These are phyloP conservation scores for Leccinum boreale DNA, from an alignment of 768 basidiomycete species.

Conservation along the genomic window DNA sequence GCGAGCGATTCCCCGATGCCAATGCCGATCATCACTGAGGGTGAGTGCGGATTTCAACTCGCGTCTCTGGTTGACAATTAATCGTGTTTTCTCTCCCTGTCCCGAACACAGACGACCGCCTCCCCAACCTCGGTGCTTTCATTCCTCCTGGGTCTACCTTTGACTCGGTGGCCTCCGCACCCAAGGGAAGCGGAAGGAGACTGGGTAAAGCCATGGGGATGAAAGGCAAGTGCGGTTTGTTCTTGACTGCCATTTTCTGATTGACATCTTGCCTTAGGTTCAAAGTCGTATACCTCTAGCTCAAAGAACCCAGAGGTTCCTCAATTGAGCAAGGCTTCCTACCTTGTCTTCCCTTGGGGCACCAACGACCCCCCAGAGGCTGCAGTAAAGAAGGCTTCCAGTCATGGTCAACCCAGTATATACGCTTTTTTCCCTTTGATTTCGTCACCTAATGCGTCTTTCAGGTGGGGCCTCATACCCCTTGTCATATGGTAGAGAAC, in stretches of 20 bases:
- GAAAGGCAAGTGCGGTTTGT: not conserved
- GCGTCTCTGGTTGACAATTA: not conserved
- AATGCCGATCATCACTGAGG: slow-evolving; percentile 9
- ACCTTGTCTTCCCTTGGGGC: slow-evolving; percentile 79
- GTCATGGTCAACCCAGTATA: slow-evolving; percentile 17
- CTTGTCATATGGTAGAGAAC: slow-evolving; percentile 22
- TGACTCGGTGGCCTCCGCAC: slow-evolving; percentile 12
- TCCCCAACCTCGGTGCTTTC: slow-evolving; percentile 28
- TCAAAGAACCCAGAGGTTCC: slow-evolving; percentile 14
- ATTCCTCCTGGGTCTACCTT: slow-evolving; percentile 19
- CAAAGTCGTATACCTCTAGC: slow-evolving; percentile 7
- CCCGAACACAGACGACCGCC: slow-evolving; percentile 7
- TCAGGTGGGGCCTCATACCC: slow-evolving; percentile 5
- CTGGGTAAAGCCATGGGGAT: slow-evolving; percentile 10
- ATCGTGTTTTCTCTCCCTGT: not conserved
- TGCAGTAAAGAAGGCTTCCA: slow-evolving; percentile 15
- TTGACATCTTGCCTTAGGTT: not conserved
- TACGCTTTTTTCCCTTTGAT: not conserved
- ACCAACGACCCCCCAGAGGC: slow-evolving; percentile 79
- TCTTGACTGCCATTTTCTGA: not conserved
- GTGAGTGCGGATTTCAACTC: slow-evolving; percentile 12
- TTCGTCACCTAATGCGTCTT: not conserved
- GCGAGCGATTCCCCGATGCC: slow-evolving; percentile 70
- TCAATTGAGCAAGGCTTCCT: slow-evolving; percentile 38
- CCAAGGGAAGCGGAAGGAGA: slow-evolving; percentile 2